These are phyloP conservation scores for Coniella vitis DNA, from an alignment of 2,329 filamentous ascomycete genomes.

Conservation along the genomic window DNA sequence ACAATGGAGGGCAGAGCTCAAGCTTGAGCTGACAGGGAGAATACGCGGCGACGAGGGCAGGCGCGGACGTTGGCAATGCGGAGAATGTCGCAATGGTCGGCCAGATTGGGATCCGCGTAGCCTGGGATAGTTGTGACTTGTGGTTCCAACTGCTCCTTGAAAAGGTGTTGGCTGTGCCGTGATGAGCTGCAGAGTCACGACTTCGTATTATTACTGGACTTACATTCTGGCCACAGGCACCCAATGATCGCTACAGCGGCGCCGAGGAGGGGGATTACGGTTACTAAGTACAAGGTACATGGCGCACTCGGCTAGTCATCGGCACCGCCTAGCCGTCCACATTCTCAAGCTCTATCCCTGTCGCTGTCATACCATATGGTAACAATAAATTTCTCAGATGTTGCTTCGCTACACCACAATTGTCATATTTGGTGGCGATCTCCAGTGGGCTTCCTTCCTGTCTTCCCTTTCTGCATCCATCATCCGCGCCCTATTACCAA, in stretches of 20 bases:
- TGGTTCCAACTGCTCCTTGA: background rate
- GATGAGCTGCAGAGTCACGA: background rate
- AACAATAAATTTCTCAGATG: too few relatives aligned
- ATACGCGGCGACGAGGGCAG: background rate
- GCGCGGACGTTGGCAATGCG: background rate
- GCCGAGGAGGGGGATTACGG: background rate
- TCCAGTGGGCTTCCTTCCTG: too few relatives aligned
- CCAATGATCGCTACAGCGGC: background rate
- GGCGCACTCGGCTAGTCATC: background rate
- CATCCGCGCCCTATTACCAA: too few relatives aligned
- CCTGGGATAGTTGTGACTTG: background rate
- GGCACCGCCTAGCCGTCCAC: too few relatives aligned
- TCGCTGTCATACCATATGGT: background rate
- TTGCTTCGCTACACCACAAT: too few relatives aligned
- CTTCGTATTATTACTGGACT: background rate
- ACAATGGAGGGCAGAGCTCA: background rate
- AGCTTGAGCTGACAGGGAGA: background rate
- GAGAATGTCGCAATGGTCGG: background rate
- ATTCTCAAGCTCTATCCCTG: background rate
- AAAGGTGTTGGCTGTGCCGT: background rate
- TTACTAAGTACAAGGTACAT: background rate
- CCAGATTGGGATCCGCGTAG: background rate
- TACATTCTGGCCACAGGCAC: conserved; percentile 1
- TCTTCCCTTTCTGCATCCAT: too few relatives aligned
- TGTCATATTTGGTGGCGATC: too few relatives aligned